Base-by-base conservation (phyloP, 2,329 filamentous ascomycete species). In the Berkeleyomyces basicola region DNA sequence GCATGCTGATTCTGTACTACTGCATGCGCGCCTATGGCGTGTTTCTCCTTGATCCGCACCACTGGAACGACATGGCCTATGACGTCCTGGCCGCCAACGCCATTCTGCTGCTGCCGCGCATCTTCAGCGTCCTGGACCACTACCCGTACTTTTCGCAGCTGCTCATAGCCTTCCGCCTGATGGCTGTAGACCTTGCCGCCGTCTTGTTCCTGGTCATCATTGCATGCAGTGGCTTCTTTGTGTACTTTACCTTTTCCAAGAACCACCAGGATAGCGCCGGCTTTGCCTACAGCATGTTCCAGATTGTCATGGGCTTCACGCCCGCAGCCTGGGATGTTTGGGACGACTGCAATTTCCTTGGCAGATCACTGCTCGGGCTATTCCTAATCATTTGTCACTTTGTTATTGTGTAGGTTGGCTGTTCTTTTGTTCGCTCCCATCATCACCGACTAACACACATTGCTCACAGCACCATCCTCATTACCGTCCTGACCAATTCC, bases 321-420 rank as follows among this genome's bases (percentile, higher is more conserved):
- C 92, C 92, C 9, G 90, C 92, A 11, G 92, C 91, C 3, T 97
- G 92, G 92, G 88, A 95, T 65, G 82, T 95, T 86, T 95, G 84
- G 85, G 70, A 83, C 70, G 71, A 78, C 0, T 95, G 93, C 71
- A 93, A 92, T 69, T 75, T 83, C 66, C 76, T 96, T 36, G 92
- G 90, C 7, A 88, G 86, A 69, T 75, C 79, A 1, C 78, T 96
- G 46, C 75, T 96, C 71, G 85, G 84, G 2, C 72, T 95, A 7
- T 96, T 96, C 71, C 78, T 97, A 46, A 90, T 95, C 72, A 93
- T 96, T 66, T 95, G 89, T 75, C 92, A 97, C 74, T 97, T 96
- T 70, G 80, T 96, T 61, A 86, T 96, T 40, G 87, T 96, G 76
- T 83, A 74, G 71, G 78, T 75, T 14, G n/a, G 36, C n/a, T 23